A percentile compares a stretch with the other conserved stretches of the same genome.
Evolutionary conservation across 371 early-diverging fungal species (phyloP).

Genomic region (Mucor sp.): DNA sequence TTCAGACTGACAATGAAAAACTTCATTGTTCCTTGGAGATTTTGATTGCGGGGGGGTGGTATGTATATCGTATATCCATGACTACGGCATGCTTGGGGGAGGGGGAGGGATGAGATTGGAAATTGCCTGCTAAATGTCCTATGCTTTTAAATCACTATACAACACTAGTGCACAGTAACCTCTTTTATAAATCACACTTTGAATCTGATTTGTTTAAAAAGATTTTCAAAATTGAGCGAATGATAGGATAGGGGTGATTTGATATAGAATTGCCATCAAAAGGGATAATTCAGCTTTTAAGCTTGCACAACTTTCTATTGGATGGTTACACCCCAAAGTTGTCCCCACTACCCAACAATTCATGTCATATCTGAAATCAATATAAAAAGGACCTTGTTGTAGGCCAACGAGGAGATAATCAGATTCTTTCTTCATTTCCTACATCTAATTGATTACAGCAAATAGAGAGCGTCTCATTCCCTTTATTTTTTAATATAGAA

Average conservation of each 20-base stretch:
- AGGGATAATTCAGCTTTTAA: background rate
- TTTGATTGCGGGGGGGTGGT: background rate
- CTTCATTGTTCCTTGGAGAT: background rate
- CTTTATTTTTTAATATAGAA: constrained; percentile 2
- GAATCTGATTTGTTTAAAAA: constrained; percentile 4
- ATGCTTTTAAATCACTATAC: background rate
- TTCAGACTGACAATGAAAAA: constrained; percentile 6
- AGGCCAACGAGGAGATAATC: background rate
- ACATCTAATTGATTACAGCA: background rate
- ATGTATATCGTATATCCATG: background rate
- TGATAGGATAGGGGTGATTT: background rate
- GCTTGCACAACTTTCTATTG: constrained; percentile 27
- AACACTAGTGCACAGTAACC: background rate
- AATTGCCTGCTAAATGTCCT: background rate
- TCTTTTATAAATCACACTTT: background rate
- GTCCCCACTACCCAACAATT: constrained; percentile 38
- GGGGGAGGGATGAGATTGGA: background rate
- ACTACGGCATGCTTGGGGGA: background rate
- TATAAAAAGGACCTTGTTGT: constrained; percentile 7
- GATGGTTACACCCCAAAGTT: constrained; percentile 35
- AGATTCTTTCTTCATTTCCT: background rate
- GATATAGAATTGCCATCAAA: background rate
- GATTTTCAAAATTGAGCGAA: constrained; percentile 1
- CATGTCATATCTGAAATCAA: constrained; percentile 1
- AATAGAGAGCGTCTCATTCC: constrained; percentile 7